Evolutionary conservation across 1,284 basidiomycete species (phyloP).

Genomic region (Wolfiporia cocos): DNA sequence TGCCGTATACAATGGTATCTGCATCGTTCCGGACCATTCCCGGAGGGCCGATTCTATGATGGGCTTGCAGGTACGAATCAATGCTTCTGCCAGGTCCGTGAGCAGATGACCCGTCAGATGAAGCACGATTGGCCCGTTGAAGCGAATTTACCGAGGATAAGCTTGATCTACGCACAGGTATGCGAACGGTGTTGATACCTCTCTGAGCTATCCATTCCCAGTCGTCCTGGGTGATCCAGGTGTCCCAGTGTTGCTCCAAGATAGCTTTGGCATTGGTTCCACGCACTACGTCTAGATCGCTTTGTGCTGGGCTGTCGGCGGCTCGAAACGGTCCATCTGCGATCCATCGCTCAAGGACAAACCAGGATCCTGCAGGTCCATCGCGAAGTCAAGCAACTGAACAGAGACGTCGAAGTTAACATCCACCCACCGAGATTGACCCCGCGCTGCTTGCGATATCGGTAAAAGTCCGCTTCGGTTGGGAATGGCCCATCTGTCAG

Average conservation of each 20-base stretch:
- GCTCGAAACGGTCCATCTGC: slow-evolving; percentile 46
- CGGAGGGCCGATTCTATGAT: not conserved
- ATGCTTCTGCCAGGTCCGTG: no score
- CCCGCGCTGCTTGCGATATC: slow-evolving; percentile 74
- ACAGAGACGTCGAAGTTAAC: not conserved
- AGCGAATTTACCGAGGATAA: no score
- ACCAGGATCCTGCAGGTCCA: slow-evolving; percentile 56
- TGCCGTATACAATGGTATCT: slow-evolving; percentile 3
- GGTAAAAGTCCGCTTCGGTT: slow-evolving; percentile 38
- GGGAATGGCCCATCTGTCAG: slow-evolving; percentile 13
- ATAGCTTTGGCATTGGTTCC: slow-evolving; percentile 54
- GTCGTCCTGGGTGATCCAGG: slow-evolving; percentile 66
- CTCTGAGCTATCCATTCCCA: slow-evolving; percentile 69
- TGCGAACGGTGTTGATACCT: slow-evolving; percentile 80
- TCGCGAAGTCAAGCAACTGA: slow-evolving; percentile 1
- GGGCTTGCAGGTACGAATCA: no score
- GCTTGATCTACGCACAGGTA: slow-evolving; percentile 61
- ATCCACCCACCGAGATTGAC: slow-evolving; percentile 65
- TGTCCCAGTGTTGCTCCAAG: slow-evolving; percentile 80
- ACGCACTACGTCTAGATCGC: slow-evolving; percentile 72
- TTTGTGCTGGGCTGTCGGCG: slow-evolving; percentile 53
- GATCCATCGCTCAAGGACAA: slow-evolving; percentile 77
- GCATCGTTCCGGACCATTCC: not conserved
- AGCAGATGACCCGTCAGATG: no score
- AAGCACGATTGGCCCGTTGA: no score